A percentile compares a stretch with the other conserved stretches of the same genome.
These are phyloP conservation scores for Pichia kudriavzevii DNA, from an alignment of 1,139 yeast species.

Conservation along the genomic window DNA sequence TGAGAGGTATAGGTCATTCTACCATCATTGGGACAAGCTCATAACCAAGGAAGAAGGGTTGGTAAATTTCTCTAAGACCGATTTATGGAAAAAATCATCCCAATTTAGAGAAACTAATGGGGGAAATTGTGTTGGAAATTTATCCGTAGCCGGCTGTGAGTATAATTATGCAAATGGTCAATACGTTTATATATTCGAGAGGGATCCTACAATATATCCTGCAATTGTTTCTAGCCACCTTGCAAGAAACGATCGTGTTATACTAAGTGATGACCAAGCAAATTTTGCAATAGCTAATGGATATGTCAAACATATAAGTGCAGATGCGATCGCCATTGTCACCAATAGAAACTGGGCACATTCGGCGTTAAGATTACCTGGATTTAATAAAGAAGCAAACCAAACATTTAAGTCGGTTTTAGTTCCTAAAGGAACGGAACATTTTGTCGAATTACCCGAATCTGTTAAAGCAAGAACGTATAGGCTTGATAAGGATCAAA, in stretches of 20 bases:
- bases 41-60: slow-evolving; percentile 71
- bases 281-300: slow-evolving; percentile 72
- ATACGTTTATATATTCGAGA: slow-evolving; percentile 43
- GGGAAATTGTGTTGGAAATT: slow-evolving; percentile 53
- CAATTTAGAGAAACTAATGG: slow-evolving; percentile 49
- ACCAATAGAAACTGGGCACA: slow-evolving; percentile 48
- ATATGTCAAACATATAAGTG: slow-evolving; percentile 37
- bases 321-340: slow-evolving; percentile 34
- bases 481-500: slow-evolving; percentile 76
- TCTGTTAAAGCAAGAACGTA: slow-evolving; percentile 27
- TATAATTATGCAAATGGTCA: slow-evolving; percentile 24
- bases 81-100: slow-evolving; percentile 63
- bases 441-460: not conserved
- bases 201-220: slow-evolving; percentile 24
- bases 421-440: not conserved
- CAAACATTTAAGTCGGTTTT: slow-evolving; percentile 45
- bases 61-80: slow-evolving; percentile 44
- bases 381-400: slow-evolving; percentile 37
- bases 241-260: slow-evolving; percentile 46
- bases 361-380: slow-evolving; percentile 34
- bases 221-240: slow-evolving; percentile 39
- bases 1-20: slow-evolving; percentile 43
- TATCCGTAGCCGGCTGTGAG: slow-evolving; percentile 31
- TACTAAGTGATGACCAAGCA: slow-evolving; percentile 75
- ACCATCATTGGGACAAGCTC: slow-evolving; percentile 63